Evolutionary conservation across 106 monocot genomes (phyloP).

Genomic region (Allium sativum): DNA sequence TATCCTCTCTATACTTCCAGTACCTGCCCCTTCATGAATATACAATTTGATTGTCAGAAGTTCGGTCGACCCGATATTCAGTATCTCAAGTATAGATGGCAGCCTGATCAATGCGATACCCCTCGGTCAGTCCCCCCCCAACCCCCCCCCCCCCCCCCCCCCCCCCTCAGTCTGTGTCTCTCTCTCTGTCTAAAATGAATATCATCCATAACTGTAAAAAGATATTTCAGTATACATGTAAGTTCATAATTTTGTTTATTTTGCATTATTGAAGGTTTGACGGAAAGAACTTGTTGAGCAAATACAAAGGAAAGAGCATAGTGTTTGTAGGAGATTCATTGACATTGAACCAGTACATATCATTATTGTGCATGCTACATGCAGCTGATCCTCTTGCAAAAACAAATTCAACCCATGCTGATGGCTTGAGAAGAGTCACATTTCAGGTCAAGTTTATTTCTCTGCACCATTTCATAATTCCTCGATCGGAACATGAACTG

Average conservation of each 20-base stretch:
- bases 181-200: too few relatives aligned
- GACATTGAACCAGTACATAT: constrained; percentile 80
- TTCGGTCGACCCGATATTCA: constrained; percentile 49
- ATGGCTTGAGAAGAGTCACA: too few relatives aligned
- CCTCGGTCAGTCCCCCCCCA: too few relatives aligned
- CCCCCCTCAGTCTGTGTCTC: too few relatives aligned
- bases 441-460: too few relatives aligned
- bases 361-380: constrained; percentile 71
- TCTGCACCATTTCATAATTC: too few relatives aligned
- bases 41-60: constrained; percentile 56
- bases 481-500: too few relatives aligned
- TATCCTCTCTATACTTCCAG: constrained; percentile 63
- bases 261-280: constrained; percentile 27
- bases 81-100: constrained; percentile 76
- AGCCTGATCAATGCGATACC: constrained; percentile 11
- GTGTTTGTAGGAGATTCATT: constrained; percentile 96
- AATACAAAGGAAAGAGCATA: constrained; percentile 62
- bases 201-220: too few relatives aligned
- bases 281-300: constrained; percentile 39
- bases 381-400: constrained; percentile 52
- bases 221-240: too few relatives aligned
- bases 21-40: constrained; percentile 40
- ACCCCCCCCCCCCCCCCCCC: too few relatives aligned
- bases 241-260: too few relatives aligned
- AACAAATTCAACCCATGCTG: constrained; percentile 2